Evolutionary conservation across 2,329 filamentous ascomycete genomes (phyloP), one percentile per base, ranked within the genome.

Genomic region (Hymenoscyphus infarciens): DNA sequence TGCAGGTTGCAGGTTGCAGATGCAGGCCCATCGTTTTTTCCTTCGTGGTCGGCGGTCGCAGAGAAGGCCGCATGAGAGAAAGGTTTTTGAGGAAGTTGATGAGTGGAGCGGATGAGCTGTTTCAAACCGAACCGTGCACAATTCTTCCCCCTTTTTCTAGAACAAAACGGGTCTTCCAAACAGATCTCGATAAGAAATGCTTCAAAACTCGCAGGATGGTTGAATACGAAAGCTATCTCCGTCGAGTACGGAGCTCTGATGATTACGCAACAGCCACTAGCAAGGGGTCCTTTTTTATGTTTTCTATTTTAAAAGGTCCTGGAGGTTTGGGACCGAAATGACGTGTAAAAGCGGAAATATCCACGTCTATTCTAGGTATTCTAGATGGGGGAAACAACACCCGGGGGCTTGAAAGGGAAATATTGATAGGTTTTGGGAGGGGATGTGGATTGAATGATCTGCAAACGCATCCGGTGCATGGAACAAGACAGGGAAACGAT

Each of bases 331-430:
- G 38, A 42, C 7, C 45, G 45, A 52, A 52, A 52, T 52, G 45
- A 52, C 45, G 45, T 52, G 45, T 52, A 52, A 25, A 38, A 52
- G 45, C 45, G 45, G 19, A 52, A 22, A 22, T 52, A 52, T 52
- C 45, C 45, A 52, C 25, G 45, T 25, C 45, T 19, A 49, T 38
- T 38, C 35, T 49, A 10, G n/a, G 42, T 52, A 25, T 25, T 52
- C 45, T 52, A 19, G 7, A 22, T 11, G 39, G n/a, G 39, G n/a
- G 16, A n/a, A n/a, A 45, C 39, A 45, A 45, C 39, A 45, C 39
- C 16, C 25, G 5, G 19, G n/a, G n/a, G n/a, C 45, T 22, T 25
- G 45, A 52, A 22, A 25, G 25, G 22, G 3, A 52, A 25, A 52
- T 22, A 52, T 13, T 52, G 19, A 52, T 52, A 52, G 45, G 45